Percentiles rank a stretch among this genome's conserved stretches.
Conservation (phyloP, 2,329 filamentous ascomycete genomes). For the Cryphonectria nitschkei region DNA sequence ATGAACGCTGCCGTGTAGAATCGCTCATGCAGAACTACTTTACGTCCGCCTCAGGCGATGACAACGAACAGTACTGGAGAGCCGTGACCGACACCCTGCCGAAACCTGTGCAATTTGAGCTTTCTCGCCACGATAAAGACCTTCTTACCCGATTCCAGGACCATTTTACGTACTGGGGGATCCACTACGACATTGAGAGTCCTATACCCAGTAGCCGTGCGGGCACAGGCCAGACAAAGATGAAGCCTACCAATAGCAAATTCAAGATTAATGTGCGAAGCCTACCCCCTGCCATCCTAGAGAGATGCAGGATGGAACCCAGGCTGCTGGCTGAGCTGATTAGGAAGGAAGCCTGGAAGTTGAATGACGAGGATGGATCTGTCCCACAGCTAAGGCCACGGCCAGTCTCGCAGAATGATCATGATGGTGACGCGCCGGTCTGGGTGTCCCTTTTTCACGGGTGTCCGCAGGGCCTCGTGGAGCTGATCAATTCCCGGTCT, state of each 20-base stretch:
- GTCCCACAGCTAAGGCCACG: constrained; percentile 6
- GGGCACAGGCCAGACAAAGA: constrained; percentile 2
- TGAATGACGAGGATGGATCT: constrained; percentile 48
- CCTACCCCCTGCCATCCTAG: constrained; percentile 73
- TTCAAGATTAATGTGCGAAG: constrained; percentile 36
- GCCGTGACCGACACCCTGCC: constrained; percentile 45
- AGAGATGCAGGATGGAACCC: constrained; percentile 76
- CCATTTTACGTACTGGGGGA: constrained; percentile 75
- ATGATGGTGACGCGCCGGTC: constrained; percentile 27
- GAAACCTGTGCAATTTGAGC: constrained; percentile 65
- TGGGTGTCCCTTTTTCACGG: constrained; percentile 68
- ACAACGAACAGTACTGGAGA: constrained; percentile 19
- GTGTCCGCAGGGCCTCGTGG: constrained; percentile 76
- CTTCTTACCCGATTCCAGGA: constrained; percentile 58
- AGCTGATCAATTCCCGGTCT: constrained; percentile 75
- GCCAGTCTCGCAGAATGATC: background rate
- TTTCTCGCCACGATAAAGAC: constrained; percentile 62
- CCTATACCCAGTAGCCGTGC: background rate
- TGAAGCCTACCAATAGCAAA: background rate
- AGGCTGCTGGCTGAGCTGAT: constrained; percentile 74
- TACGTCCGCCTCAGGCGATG: constrained; percentile 16
- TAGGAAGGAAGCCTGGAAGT: constrained; percentile 73
- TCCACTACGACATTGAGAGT: constrained; percentile 57
- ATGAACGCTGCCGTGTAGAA: constrained; percentile 85
- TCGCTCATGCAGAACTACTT: constrained; percentile 64